Percentiles rank a stretch among this genome's conserved stretches.
Evolutionary conservation across 179 eudicot genomes (phyloP).

Genomic region (Dionaea muscipula): DNA sequence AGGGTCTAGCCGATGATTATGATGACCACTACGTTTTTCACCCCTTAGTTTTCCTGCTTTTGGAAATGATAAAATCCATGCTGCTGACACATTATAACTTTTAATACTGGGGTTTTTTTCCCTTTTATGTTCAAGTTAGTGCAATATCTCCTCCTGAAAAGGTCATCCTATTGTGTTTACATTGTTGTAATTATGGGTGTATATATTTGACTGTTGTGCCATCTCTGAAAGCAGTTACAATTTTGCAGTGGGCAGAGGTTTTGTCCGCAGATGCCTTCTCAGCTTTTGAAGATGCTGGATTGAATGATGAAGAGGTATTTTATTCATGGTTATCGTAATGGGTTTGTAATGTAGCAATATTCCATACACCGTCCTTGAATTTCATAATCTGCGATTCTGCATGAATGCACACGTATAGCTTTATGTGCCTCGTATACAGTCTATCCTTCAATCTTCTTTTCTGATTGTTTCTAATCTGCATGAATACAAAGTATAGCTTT

Average conservation of each 20-base stretch:
- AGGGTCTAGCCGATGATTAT: no score
- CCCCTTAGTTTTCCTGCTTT: background rate
- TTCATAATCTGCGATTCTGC: no score
- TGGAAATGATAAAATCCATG: no score
- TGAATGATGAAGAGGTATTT: conserved; percentile 66
- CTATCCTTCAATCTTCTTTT: no score
- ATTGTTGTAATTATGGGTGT: background rate
- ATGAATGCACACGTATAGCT: no score
- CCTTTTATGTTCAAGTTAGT: background rate
- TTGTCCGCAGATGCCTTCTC: conserved; percentile 98
- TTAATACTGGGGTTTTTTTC: background rate
- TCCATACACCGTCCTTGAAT: no score
- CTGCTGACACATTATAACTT: no score
- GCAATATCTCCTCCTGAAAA: background rate
- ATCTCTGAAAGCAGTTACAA: conserved; percentile 8
- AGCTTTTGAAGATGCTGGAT: conserved; percentile 94
- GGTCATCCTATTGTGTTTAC: background rate
- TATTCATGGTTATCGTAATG: background rate
- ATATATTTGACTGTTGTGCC: no score
- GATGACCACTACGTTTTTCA: no score
- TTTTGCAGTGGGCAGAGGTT: conserved; percentile 99
- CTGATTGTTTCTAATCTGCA: no score
- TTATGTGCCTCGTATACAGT: no score
- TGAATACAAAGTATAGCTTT: no score
- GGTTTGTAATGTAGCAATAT: background rate